These are phyloP conservation scores for Adiantum capillusveneris DNA, from an alignment of 75 land plant species.

Conservation along the genomic window DNA sequence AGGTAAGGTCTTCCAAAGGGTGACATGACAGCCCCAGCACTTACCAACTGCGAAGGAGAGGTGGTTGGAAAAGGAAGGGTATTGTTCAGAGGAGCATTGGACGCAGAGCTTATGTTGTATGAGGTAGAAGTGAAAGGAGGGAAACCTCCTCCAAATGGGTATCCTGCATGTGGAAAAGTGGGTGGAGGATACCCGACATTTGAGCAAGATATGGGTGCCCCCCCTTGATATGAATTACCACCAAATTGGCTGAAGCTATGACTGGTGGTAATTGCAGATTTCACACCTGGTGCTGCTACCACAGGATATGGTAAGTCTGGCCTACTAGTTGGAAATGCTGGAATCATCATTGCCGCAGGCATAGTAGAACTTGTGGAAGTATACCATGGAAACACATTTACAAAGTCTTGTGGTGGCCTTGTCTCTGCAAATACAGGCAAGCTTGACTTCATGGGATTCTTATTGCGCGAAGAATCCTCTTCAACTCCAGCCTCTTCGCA, in stretches of 20 bases:
- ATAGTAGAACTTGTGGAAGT: constrained; percentile 11
- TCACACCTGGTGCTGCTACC: constrained; percentile 14
- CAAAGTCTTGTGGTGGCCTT: constrained; percentile 11
- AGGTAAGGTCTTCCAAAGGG: constrained; percentile 28
- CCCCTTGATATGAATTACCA: constrained; percentile 13
- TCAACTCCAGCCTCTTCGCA: constrained; percentile 23
- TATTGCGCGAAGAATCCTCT: constrained; percentile 7
- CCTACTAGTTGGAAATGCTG: constrained; percentile 18
- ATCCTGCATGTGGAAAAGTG: constrained; percentile 9
- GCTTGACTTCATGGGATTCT: background rate
- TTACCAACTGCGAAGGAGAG: constrained; percentile 15
- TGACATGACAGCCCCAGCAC: constrained; percentile 7
- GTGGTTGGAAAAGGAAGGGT: constrained; percentile 17
- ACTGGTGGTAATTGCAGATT: background rate
- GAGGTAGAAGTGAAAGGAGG: background rate
- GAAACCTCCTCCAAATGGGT: constrained; percentile 4
- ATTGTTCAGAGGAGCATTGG: background rate
- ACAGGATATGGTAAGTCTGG: constrained; percentile 7
- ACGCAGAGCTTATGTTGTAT: background rate
- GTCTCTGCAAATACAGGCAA: background rate
- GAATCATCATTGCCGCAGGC: constrained; percentile 12
- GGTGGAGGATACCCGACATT: constrained; percentile 9
- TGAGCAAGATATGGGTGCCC: constrained; percentile 11
- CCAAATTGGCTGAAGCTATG: constrained; percentile 13
- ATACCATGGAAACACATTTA: constrained; percentile 26